Percentiles rank a stretch among this genome's conserved stretches.
Evolutionary conservation across 2,329 filamentous ascomycete genomes (phyloP).

Genomic region (Trichoderma gracile): DNA sequence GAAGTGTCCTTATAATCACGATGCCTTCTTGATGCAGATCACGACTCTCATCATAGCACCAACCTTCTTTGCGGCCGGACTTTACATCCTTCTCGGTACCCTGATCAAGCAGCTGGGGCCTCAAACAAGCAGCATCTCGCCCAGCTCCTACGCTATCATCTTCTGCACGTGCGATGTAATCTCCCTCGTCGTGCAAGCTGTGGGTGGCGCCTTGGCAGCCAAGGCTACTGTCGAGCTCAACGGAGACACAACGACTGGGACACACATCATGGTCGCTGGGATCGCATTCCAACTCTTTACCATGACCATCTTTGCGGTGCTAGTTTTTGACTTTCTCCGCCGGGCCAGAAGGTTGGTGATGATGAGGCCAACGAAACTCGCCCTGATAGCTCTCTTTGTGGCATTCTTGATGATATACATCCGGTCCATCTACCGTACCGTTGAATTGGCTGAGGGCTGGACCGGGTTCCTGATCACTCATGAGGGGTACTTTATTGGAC

Average conservation of each 20-base stretch:
- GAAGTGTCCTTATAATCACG: constrained; percentile 50
- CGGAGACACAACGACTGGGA: not conserved
- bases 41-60: constrained; percentile 47
- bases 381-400: constrained; percentile 43
- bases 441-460: constrained; percentile 54
- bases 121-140: constrained; percentile 26
- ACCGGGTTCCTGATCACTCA: constrained; percentile 51
- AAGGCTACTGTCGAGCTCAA: not conserved
- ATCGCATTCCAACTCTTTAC: constrained; percentile 13
- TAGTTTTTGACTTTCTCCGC: constrained; percentile 32
- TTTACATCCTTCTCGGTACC: constrained; percentile 51
- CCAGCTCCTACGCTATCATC: constrained; percentile 36
- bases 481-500: constrained; percentile 50
- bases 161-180: constrained; percentile 21
- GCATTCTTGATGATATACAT: constrained; percentile 48
- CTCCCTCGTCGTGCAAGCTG: constrained; percentile 10
- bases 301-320: not conserved
- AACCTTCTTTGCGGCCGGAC: constrained; percentile 53
- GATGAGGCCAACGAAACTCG: constrained; percentile 20
- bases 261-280: constrained; percentile 3
- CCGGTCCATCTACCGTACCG: constrained; percentile 51
- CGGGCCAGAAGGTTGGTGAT: constrained; percentile 30
- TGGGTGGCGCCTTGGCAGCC: constrained; percentile 13
- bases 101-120: constrained; percentile 48
- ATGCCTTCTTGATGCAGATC: constrained; percentile 53